Evolutionary conservation across 495 filamentous ascomycete genomes (phyloP).

Genomic region (Polyplosphaeria fusca): DNA sequence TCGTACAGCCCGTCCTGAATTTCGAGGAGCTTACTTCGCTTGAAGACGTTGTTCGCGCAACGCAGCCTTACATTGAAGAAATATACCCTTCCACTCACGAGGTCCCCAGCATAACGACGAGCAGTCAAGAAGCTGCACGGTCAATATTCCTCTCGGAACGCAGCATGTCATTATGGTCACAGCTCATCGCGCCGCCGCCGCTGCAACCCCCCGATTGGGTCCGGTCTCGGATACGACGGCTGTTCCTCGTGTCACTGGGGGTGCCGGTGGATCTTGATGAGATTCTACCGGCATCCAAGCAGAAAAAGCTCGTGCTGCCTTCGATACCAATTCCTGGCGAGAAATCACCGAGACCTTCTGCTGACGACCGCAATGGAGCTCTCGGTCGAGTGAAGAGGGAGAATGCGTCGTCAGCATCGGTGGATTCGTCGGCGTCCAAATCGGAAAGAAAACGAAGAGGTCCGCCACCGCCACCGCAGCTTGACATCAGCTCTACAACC

Average conservation of each 20-base stretch:
- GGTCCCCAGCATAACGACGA: constrained; percentile 43
- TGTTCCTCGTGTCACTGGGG: constrained; percentile 93
- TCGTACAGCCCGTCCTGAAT: constrained; percentile 64
- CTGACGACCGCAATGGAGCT: constrained; percentile 48
- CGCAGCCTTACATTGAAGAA: constrained; percentile 52
- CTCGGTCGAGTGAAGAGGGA: constrained; percentile 51
- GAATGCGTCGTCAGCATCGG: constrained; percentile 56
- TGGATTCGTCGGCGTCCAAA: constrained; percentile 50
- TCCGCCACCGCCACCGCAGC: constrained; percentile 63
- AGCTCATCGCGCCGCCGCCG: constrained; percentile 90
- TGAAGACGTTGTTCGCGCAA: constrained; percentile 32
- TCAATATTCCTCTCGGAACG: constrained; percentile 65
- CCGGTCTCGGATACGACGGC: constrained; percentile 87
- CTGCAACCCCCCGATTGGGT: constrained; percentile 98
- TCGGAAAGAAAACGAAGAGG: constrained; percentile 48
- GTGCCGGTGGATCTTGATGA: constrained; percentile 97
- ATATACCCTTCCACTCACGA: constrained; percentile 54
- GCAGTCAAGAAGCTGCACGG: constrained; percentile 40
- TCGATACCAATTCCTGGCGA: constrained; percentile 61
- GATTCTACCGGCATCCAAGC: constrained; percentile 91
- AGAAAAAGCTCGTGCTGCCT: constrained; percentile 94
- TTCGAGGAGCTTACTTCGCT: constrained; percentile 51
- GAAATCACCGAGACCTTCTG: constrained; percentile 47
- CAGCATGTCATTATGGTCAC: constrained; percentile 90
- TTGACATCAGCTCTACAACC: constrained; percentile 75